Evolutionary conservation across 2,329 filamentous ascomycete species (phyloP).

Genomic region (Paraphaeosphaeria sporulosa): DNA sequence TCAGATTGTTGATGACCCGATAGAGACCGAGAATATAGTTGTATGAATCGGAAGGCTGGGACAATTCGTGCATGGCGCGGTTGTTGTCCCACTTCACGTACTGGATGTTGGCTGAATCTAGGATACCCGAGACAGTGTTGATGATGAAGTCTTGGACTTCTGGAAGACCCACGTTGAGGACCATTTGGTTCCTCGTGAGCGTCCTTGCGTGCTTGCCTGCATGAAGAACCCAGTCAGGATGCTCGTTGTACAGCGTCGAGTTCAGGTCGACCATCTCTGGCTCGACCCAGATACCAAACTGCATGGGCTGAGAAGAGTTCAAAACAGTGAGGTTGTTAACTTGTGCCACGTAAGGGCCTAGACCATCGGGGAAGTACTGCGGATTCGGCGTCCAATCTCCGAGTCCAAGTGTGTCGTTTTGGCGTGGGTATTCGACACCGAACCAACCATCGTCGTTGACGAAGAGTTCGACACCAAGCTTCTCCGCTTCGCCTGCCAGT

Average conservation of each 20-base stretch:
- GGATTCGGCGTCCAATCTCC: slow-evolving; percentile 71
- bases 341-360: slow-evolving; percentile 60
- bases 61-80: slow-evolving; percentile 67
- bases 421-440: slow-evolving; percentile 66
- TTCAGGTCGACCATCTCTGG: slow-evolving; percentile 73
- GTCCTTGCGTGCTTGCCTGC: slow-evolving; percentile 65
- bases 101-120: slow-evolving; percentile 61
- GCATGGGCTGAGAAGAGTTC: slow-evolving; percentile 58
- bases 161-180: slow-evolving; percentile 66
- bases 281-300: slow-evolving; percentile 73
- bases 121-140: slow-evolving; percentile 60
- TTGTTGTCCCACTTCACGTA: slow-evolving; percentile 77
- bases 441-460: slow-evolving; percentile 75
- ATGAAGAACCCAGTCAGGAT: slow-evolving; percentile 71
- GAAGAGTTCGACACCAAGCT: slow-evolving; percentile 68
- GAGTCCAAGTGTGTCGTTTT: slow-evolving; percentile 64
- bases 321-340: slow-evolving; percentile 60
- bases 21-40: slow-evolving; percentile 71
- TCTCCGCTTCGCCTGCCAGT: slow-evolving; percentile 64
- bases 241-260: slow-evolving; percentile 66
- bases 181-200: slow-evolving; percentile 65
- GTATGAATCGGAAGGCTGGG: slow-evolving; percentile 63
- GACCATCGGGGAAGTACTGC: slow-evolving; percentile 65
- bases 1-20: slow-evolving; percentile 67
- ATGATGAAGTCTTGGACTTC: slow-evolving; percentile 72